A percentile compares a stretch with the other conserved stretches of the same genome.
Conservation (phyloP, 78 protist genomes). For the Chrysochromulina tobinii region DNA sequence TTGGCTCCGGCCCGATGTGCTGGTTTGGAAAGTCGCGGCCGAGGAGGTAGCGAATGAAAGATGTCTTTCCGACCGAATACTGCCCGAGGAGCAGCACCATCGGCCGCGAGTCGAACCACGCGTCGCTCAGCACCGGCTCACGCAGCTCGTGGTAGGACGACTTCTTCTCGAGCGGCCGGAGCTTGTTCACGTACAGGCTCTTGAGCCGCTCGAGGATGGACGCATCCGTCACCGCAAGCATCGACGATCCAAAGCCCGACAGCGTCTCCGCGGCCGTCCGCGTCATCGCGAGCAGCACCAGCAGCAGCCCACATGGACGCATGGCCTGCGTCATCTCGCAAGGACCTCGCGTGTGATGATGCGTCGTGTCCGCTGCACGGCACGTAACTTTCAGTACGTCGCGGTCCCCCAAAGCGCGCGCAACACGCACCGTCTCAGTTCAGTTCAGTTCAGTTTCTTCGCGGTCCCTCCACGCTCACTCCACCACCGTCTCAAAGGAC, state of each 20-base stretch:
- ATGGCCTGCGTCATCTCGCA: too few species aligned
- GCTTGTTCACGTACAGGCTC: neutral
- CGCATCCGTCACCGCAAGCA: neutral
- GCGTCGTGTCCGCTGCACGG: too few species aligned
- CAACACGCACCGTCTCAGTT: too few species aligned
- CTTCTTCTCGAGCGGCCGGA: neutral
- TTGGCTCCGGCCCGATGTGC: constrained; percentile 59
- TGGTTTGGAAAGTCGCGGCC: constrained; percentile 1
- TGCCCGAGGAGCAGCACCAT: constrained; percentile 59
- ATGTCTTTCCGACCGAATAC: constrained; percentile 57
- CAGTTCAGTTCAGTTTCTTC: too few species aligned
- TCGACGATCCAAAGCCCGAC: neutral
- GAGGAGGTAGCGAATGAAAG: constrained; percentile 54
- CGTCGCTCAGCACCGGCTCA: neutral
- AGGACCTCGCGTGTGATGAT: too few species aligned
- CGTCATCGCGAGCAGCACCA: too few species aligned
- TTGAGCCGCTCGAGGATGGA: neutral
- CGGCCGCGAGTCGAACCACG: constrained; percentile 49
- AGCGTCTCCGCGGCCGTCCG: neutral
- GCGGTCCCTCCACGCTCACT: too few species aligned
- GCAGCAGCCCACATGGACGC: too few species aligned
- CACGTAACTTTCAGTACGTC: too few species aligned
- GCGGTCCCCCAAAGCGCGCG: too few species aligned
- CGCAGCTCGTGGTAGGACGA: neutral
- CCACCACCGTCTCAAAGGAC: too few species aligned